These are phyloP conservation scores for Penicillium sp. DNA, from an alignment of 2,329 filamentous ascomycete species.

Conservation along the genomic window DNA sequence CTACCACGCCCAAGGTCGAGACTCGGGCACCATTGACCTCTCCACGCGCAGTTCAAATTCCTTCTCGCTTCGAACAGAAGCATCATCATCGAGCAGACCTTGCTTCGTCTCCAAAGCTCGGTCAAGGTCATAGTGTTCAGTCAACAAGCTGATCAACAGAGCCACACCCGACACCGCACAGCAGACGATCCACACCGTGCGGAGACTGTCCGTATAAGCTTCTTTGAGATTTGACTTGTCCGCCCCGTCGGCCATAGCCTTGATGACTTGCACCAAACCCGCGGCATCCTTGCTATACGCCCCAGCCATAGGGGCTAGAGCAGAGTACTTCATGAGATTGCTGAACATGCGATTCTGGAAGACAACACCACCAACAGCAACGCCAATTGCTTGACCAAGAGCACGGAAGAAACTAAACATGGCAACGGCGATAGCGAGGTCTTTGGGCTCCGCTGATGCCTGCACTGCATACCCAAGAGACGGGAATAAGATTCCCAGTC, in stretches of 20 bases:
- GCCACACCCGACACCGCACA: constrained; percentile 51
- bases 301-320: constrained; percentile 47
- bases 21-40: not conserved
- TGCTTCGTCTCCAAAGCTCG: constrained; percentile 34
- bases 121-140: constrained; percentile 49
- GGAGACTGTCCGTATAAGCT: constrained; percentile 54
- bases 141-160: constrained; percentile 51
- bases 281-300: constrained; percentile 57
- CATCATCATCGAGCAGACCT: constrained; percentile 18
- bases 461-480: constrained; percentile 62
- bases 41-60: constrained; percentile 16
- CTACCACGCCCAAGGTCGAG: constrained; percentile 17
- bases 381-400: constrained; percentile 62
- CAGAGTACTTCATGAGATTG: constrained; percentile 49
- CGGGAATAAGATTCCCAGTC: constrained; percentile 63
- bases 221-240: constrained; percentile 47
- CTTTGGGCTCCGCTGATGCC: constrained; percentile 54
- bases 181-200: constrained; percentile 56
- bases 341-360: constrained; percentile 63
- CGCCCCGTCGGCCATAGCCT: constrained; percentile 47
- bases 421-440: constrained; percentile 59
- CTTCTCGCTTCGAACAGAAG: constrained; percentile 12
- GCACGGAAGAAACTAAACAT: constrained; percentile 66
- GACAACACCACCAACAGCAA: constrained; percentile 64
- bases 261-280: constrained; percentile 57